Percentiles rank a stretch among this genome's conserved stretches.
phyloP scores from a whole-genome alignment of 495 filamentous ascomycete species.

The Saxophila tyrrhenica region DNA sequence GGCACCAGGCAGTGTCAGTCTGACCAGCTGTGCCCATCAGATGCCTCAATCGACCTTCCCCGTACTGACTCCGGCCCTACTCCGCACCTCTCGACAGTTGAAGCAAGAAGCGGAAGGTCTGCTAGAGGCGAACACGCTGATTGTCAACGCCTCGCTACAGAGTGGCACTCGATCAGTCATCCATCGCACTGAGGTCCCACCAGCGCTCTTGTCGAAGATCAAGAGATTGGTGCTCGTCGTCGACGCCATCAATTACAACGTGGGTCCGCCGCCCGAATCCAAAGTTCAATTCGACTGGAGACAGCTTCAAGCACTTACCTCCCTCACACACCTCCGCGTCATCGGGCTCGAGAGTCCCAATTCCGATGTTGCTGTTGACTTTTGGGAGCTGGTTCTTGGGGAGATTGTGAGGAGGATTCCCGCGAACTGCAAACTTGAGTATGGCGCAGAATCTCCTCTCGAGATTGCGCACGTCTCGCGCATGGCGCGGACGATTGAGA shows the following conservation, averaged over 20 bases:
- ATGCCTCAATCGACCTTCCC: neutral
- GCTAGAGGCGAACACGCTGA: neutral
- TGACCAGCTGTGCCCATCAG: neutral
- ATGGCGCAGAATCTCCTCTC: neutral
- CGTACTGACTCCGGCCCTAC: neutral
- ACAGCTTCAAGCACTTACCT: neutral
- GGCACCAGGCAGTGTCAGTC: neutral
- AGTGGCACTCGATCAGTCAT: neutral
- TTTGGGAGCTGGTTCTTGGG: neutral
- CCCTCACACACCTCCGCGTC: neutral
- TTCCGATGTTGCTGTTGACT: neutral
- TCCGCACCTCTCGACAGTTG: neutral
- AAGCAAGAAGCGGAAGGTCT: neutral
- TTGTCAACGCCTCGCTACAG: neutral
- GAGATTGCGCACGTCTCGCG: neutral
- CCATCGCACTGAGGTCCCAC: neutral
- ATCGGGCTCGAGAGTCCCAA: neutral
- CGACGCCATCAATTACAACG: neutral
- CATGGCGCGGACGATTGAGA: neutral
- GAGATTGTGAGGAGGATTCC: neutral
- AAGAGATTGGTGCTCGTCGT: neutral
- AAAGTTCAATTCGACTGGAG: neutral
- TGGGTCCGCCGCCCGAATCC: neutral
- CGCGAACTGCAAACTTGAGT: neutral
- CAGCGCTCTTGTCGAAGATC: neutral